Conservation (phyloP, 495 filamentous ascomycete genomes). For the Aspergillus carlsbadensis region DNA sequence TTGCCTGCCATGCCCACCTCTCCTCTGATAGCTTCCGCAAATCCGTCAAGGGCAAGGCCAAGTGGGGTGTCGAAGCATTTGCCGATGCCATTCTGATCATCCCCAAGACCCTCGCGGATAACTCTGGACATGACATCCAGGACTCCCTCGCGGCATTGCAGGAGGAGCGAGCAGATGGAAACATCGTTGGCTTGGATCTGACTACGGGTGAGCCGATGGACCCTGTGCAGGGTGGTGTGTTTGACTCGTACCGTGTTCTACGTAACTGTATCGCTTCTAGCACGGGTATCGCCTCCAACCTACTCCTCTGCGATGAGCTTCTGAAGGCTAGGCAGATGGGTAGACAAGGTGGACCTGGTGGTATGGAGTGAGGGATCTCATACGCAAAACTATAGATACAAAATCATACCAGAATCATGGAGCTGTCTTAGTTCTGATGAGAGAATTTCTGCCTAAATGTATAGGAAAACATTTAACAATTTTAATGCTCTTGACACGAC, state of each 20-base stretch:
- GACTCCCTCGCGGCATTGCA: conserved; percentile 82
- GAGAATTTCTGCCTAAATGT: conserved; percentile 3
- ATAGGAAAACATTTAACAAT: neutral
- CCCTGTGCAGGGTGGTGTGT: conserved; percentile 88
- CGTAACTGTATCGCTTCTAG: conserved; percentile 92
- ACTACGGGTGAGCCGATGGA: conserved; percentile 91
- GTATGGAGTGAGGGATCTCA: conserved; percentile 45
- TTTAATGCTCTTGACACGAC: neutral
- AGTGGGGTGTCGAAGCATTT: conserved; percentile 91
- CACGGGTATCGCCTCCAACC: conserved; percentile 91
- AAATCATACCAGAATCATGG: conserved; percentile 3
- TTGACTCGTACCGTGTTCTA: conserved; percentile 92
- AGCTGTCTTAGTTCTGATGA: neutral
- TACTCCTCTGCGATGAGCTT: conserved; percentile 94
- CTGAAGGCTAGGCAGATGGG: conserved; percentile 97
- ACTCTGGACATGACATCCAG: conserved; percentile 94
- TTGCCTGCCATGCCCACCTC: conserved; percentile 88
- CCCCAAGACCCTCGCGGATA: conserved; percentile 95
- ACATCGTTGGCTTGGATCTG: conserved; percentile 83
- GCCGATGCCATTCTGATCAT: conserved; percentile 92
- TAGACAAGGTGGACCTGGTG: conserved; percentile 41
- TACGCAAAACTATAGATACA: conserved; percentile 15
- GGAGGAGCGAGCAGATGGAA: conserved; percentile 81
- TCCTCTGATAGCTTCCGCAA: conserved; percentile 78
- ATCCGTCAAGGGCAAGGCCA: conserved; percentile 94